Base-by-base conservation (phyloP, 306 rosid genomes). In the Cucumis hystrix region DNA sequence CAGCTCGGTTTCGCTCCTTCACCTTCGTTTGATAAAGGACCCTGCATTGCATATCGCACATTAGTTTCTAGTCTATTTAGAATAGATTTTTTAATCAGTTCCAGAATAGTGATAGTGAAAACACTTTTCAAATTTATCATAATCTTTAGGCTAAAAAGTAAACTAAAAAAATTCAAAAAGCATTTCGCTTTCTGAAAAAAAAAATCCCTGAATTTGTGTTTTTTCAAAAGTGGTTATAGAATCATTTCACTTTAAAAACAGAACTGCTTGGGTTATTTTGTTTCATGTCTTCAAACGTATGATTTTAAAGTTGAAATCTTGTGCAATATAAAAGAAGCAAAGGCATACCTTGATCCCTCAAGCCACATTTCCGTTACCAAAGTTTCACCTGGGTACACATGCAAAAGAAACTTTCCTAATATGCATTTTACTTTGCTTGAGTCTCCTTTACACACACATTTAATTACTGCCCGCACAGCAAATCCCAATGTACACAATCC, bases 331-430 rank as follows among this genome's bases (percentile, higher is more conserved):
- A 13, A 47, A 15, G 39, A 70, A 70, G 35, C 7, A 40, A 20
- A 15, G 25, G 1, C 60, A 33, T 89, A 95, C 97, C 99, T 89
- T 40, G 25, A 75, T 56, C 89, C 96, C 76, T 87, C 81, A 59
- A 95, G 93, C 99, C 99, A 95, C 99, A 95, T 95, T 81, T 90
- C 97, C 58, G 99, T 95, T 21, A 86, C 81, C 79, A 92, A 85
- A 78, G 93, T 88, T 81, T 95, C 97, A 15, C 97, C 97, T 7
- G 97, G 99, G 88, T 92, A 95, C 61, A 92, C 97, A 41, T 90
- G 97, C 18, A 89, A 83, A 80, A 95, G 96, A 80, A 95, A 95
- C 56, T 93, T 90, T 25, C 96, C 97, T 7, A 83, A 76, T 86
- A 95, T 85, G 78, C 89, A 77, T 79, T 92, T 95, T 61, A 92